Base-by-base conservation (phyloP, 2,329 filamentous ascomycete species). In the Tolypocladium cylindrosporum region DNA sequence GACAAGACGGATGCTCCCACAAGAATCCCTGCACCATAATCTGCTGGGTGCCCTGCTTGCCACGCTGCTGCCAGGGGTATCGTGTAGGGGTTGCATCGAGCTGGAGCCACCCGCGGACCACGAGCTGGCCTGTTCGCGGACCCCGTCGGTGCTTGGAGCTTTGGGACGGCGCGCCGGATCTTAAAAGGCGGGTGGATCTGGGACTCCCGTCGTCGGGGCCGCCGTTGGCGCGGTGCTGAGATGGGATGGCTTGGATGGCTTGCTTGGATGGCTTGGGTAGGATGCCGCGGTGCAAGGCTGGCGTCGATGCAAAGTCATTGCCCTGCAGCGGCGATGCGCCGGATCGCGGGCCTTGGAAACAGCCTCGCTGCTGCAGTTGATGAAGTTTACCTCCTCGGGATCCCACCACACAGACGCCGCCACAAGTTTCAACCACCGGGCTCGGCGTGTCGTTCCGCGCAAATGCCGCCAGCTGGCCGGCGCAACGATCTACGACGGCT, bases 161-260 rank as follows among this genome's bases (percentile, higher is more conserved):
- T 50, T 57, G 51, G 51, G 51, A 54, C 56, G 56, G 51, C 56
- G 31, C 37, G 52, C 40, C 56, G 56, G 56, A 57, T 57, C 56
- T 57, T 36, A 54, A 54, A 53, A 34, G 54, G 55, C 57, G 51
- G 56, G 55, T 57, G 59, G 55, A 59, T 60, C 57, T 59, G 60
- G 57, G 42, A 39, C 54, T 54, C 56, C 56, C 56, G 56, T 24
- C 10, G 48, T 40, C 31, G 56, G 40, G 56, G 50, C 55, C 43
- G 42, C 34, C 43, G 34, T 56, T 39, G 31, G 36, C 27, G 52
- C 24, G 31, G 27, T 41, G 39, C 31, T 55, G 31, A 36, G 48
- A n/a, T 36, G 48, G 19, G 9, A 36, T 36, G 48, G 31, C 27
- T 3, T 50, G 45, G 27, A 34, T 50, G n/a, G 10, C 10, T 36